Evolutionary conservation across 306 rosid species (phyloP).

Genomic region (Pterocarpus macrocarpus): DNA sequence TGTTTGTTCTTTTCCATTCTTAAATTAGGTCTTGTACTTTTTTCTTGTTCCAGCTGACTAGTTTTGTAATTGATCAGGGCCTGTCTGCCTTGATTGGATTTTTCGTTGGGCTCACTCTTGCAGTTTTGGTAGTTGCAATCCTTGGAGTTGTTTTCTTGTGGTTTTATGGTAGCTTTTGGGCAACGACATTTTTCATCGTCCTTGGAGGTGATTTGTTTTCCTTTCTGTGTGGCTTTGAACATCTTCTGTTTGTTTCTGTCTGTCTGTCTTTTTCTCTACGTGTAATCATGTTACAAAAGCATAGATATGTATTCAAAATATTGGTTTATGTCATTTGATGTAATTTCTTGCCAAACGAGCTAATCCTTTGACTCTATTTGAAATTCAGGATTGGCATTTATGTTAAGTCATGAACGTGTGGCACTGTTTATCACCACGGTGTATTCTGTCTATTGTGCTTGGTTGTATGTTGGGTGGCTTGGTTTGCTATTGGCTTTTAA

Average conservation of each 20-base stretch:
- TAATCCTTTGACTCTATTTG: slow-evolving; percentile 47
- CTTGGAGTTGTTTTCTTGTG: slow-evolving; percentile 80
- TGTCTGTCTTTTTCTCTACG: not conserved
- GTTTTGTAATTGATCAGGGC: slow-evolving; percentile 60
- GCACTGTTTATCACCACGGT: slow-evolving; percentile 74
- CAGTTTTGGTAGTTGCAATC: slow-evolving; percentile 75
- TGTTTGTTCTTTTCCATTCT: slow-evolving; percentile 31
- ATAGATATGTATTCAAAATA: slow-evolving; percentile 21
- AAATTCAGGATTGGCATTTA: slow-evolving; percentile 85
- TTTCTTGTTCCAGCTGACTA: slow-evolving; percentile 34
- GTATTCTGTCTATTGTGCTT: slow-evolving; percentile 88
- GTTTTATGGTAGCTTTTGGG: slow-evolving; percentile 98
- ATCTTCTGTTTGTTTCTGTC: slow-evolving; percentile 24
- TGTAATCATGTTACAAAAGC: not conserved
- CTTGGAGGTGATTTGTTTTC: slow-evolving; percentile 81
- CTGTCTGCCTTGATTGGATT: slow-evolving; percentile 75
- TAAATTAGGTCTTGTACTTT: slow-evolving; percentile 33
- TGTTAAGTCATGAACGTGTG: slow-evolving; percentile 73
- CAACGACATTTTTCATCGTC: slow-evolving; percentile 70
- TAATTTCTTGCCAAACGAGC: slow-evolving; percentile 46
- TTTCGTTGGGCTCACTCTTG: slow-evolving; percentile 73
- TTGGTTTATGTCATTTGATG: slow-evolving; percentile 5
- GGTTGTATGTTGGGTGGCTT: slow-evolving; percentile 93
- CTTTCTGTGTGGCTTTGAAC: slow-evolving; percentile 37
- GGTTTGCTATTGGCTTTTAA: slow-evolving; percentile 80